Base-by-base conservation (phyloP, 2,329 filamentous ascomycete genomes). In the Sporothrix dimorphospora region DNA sequence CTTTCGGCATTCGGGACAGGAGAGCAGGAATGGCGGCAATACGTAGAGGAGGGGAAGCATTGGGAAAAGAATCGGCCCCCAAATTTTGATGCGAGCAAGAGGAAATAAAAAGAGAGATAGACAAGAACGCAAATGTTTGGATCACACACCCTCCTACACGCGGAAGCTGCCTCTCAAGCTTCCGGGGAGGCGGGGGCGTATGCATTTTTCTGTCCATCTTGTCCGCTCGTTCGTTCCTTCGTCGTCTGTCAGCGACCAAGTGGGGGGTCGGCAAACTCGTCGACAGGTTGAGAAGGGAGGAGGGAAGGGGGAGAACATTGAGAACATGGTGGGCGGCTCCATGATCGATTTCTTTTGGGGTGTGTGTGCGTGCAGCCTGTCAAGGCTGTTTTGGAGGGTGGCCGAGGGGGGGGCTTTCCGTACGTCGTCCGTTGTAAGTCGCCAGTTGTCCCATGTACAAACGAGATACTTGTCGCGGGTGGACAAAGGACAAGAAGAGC, bases 131-230 rank as follows among this genome's bases (percentile, higher is more conserved):
- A 27, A 9, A 24, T 27, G 2, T 4, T 65, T 45, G 59, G 59
- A 27, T 45, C 38, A 24, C 38, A 65, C 59, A 65, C 59, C 59
- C 38, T 65, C 59, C 12, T 12, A 8, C 38, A 65, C 59, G 59
- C 38, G 59, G 59, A 65, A 65, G 59, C 8, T 45, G 40, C 5
- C n/a, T 45, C 59, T 7, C 0, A 3, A 8, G 12, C 53, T 16
- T 65, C 38, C 59, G 38, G 6, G 12, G 12, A 65, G 59, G 59
- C 38, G 38, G 59, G 59, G 38, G 59, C 38, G 59, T 65, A 45
- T 27, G 59, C 38, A n/a, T 45, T 9, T 5, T 65, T 45, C n/a
- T 40, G 21, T 9, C 1, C 8, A 14, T 4, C n/a, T 19, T n/a
- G 3, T 21, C 5, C 8, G 5, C 21, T 24, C 19, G 9, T 42